Base-by-base conservation (phyloP, 2,329 filamentous ascomycete genomes). In the Beauveria scarabaeidicola region DNA sequence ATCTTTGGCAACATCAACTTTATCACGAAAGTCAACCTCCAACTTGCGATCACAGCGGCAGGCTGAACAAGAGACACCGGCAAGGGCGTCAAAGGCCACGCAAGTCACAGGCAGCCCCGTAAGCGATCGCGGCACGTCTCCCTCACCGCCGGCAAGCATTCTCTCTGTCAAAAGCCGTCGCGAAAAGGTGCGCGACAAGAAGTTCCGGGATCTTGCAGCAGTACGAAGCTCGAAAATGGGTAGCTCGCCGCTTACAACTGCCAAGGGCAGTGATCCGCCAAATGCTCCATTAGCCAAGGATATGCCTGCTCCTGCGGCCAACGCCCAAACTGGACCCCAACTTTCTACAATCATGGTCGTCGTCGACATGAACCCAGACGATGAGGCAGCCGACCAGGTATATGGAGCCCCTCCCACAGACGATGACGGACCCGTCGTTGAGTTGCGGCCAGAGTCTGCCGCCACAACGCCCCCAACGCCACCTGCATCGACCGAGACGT, bases 321-420 rank as follows among this genome's bases (percentile, higher is more conserved):
- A 63, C 3, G 63, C 64, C 62, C 0, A 61, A 61, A 29, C 60
- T 62, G 17, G 44, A n/a, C 63, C 65, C 13, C 69, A 68, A 5
- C 64, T 76, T 23, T 71, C 69, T 27, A 66, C 70, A 38, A 70
- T 79, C 46, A 74, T 77, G 69, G 73, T 75, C 3, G 72, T 76
- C 1, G 68, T 69, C 15, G 68, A 74, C 25, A 63, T 76, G n/a
- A 62, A 72, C 23, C 74, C 60, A 13, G 61, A 50, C 27, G 52
- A 15, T 15, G 41, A 48, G 36, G 21, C 32, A 5, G 29, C 13
- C n/a, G 17, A 9, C 27, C 15, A 44, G 9, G 55, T n/a, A 11
- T 10, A 19, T 6, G n/a, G 9, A n/a, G 11, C 25, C 5, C 3
- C 54, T n/a, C 10, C 25, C 5, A 7, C 9, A 4, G n/a, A 51